These are phyloP conservation scores for Saccharomyces uvarum DNA, from an alignment of 1,139 yeast species.

Conservation along the genomic window DNA sequence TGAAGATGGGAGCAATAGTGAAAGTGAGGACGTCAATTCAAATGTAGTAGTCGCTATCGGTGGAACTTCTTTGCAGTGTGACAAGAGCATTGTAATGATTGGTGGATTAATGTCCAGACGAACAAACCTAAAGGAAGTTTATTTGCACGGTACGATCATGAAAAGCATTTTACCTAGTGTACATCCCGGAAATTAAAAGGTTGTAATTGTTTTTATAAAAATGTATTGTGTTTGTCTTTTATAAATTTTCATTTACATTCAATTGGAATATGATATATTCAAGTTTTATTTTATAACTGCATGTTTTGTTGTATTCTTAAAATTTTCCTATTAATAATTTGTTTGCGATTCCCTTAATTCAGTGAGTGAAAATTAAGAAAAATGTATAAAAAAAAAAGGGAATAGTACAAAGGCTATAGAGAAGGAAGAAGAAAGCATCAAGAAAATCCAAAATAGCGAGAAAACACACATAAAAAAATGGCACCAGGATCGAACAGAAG, in stretches of 20 bases:
- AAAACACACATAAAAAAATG: neutral
- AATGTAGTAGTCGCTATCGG: slow-evolving; percentile 12
- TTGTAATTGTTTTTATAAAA: neutral
- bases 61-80: slow-evolving; percentile 15
- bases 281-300: neutral
- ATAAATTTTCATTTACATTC: neutral
- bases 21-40: neutral
- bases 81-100: slow-evolving; percentile 20
- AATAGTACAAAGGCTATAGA: neutral
- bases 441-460: neutral
- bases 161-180: slow-evolving; percentile 23
- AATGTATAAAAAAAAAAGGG: neutral
- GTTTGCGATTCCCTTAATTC: neutral
- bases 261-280: neutral
- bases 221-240: neutral
- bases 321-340: neutral
- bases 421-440: neutral
- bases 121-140: slow-evolving; percentile 9
- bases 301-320: neutral
- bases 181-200: slow-evolving; percentile 11
- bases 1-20: neutral
- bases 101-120: slow-evolving; percentile 21
- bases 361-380: neutral
- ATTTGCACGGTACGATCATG: slow-evolving; percentile 22
- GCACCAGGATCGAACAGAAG: neutral